Conservation (phyloP, 1,139 yeast genomes). For the Ogataea hybrid region DNA sequence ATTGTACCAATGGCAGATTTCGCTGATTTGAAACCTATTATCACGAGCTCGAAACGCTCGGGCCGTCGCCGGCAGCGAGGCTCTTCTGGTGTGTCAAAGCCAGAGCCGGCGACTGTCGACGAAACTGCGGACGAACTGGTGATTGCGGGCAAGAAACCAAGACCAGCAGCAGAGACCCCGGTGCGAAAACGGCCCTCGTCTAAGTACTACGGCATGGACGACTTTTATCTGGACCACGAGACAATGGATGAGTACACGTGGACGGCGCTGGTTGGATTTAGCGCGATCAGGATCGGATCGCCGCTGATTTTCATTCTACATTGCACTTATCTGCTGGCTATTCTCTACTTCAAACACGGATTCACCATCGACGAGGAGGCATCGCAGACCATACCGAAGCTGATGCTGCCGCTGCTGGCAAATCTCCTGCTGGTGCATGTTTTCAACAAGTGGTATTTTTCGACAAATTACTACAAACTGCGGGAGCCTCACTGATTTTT, state of each 20-base stretch:
- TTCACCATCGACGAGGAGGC: conserved; percentile 17
- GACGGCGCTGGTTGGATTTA: conserved; percentile 25
- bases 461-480: conserved; percentile 21
- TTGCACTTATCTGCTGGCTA: conserved; percentile 17
- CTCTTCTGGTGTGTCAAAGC: no score
- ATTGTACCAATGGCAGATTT: conserved; percentile 15
- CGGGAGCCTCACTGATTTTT: conserved; percentile 3
- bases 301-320: conserved; percentile 27
- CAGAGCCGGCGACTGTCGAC: not conserved
- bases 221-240: conserved; percentile 10
- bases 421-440: conserved; percentile 26
- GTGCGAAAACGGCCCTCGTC: conserved; percentile 3
- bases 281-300: conserved; percentile 22
- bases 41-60: conserved; percentile 15
- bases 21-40: conserved; percentile 19
- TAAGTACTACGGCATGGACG: conserved; percentile 11
- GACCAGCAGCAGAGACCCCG: not conserved
- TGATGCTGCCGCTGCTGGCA: conserved; percentile 19
- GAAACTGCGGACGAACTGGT: conserved; percentile 17
- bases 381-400: conserved; percentile 15
- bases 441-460: conserved; percentile 25
- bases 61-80: conserved; percentile 1
- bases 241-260: conserved; percentile 22
- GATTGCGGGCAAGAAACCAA: conserved; percentile 9
- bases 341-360: conserved; percentile 21